These are phyloP conservation scores for Pulveroboletus sp. DNA, from an alignment of 768 basidiomycete genomes.

Conservation along the genomic window DNA sequence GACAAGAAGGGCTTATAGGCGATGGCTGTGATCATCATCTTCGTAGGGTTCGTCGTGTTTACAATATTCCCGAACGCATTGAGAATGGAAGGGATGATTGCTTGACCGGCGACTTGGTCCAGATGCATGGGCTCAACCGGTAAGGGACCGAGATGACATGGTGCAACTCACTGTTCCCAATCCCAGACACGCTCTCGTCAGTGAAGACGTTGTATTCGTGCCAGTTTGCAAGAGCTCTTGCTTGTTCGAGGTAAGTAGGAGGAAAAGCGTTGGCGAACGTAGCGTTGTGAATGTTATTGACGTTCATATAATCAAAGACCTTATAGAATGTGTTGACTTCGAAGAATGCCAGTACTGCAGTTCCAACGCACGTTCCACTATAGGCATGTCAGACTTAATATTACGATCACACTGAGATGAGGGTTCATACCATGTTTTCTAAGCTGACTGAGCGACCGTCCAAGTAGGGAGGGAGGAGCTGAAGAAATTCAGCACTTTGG, in stretches of 20 bases:
- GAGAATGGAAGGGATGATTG: conserved; percentile 59
- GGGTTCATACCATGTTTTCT: conserved; percentile 49
- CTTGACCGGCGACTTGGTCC: conserved; percentile 56
- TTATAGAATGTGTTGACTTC: conserved; percentile 18
- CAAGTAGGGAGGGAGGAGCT: conserved; percentile 45
- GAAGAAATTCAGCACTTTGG: conserved; percentile 46
- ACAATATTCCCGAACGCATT: conserved; percentile 48
- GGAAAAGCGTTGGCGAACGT: conserved; percentile 48
- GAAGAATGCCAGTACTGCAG: not conserved
- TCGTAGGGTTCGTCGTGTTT: conserved; percentile 46
- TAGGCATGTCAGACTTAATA: conserved; percentile 4
- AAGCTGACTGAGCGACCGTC: conserved; percentile 50
- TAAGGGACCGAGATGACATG: not conserved
- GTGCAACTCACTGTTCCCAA: conserved; percentile 54
- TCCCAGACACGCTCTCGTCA: conserved; percentile 44
- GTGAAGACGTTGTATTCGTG: conserved; percentile 71
- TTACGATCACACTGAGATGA: not conserved
- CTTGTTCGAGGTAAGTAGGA: conserved; percentile 45
- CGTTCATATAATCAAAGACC: conserved; percentile 74
- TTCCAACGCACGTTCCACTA: conserved; percentile 43
- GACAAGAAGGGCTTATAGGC: conserved; percentile 78
- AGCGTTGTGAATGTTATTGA: conserved; percentile 61
- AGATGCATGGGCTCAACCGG: not conserved
- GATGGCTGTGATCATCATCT: conserved; percentile 54
- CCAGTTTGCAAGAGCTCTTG: conserved; percentile 61